Base-by-base conservation (phyloP, 1,284 basidiomycete species). In the Boletus smithii region DNA sequence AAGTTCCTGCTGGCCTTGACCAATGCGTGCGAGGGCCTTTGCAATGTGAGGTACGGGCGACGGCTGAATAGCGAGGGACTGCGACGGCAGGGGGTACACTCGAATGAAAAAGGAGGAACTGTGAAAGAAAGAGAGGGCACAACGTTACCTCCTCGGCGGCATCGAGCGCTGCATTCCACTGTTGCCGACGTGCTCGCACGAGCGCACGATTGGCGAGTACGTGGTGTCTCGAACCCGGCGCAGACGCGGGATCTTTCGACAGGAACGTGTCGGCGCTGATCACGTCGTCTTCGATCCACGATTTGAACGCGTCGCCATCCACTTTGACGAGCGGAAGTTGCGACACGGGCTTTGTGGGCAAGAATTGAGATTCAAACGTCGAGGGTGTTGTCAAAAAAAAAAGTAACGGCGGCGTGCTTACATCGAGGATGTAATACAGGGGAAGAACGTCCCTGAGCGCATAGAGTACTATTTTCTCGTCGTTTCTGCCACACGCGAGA, bases 371-470 rank as follows among this genome's bases (percentile, higher is more conserved):
- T n/a, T n/a, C n/a, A n/a, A 24, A 24, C 23, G 23, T 24, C 23
- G 8, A 8, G 23, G 23, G 23, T 24, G 23, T 24, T 8, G n/a
- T n/a, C n/a, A n/a, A n/a, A n/a, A n/a, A n/a, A 24, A 24, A 24
- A 24, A 8, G 1, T 24, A 9, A 10, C 6, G 8, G 9, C 3
- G 22, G 9, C 9, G 22, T 27, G 35, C 22, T 48, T 31, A 53
- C 51, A 52, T 55, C 51, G 17, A 55, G 24, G 23, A 53, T 39
- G 20, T 22, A 1, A 10, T 20, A 5, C n/a, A 55, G 18, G 2
- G 52, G 53, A 8, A 55, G 33, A 20, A 55, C 20, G 18, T 46
- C 41, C 16, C 55, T 46, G 29, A 55, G 52, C 3, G 39, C 29
- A 8, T 44, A 35, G 7, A 55, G 13, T 3, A 22, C 47, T 11